These are phyloP conservation scores for Dipteronia dyeriana DNA, from an alignment of 345 rosid genomes.

Conservation along the genomic window DNA sequence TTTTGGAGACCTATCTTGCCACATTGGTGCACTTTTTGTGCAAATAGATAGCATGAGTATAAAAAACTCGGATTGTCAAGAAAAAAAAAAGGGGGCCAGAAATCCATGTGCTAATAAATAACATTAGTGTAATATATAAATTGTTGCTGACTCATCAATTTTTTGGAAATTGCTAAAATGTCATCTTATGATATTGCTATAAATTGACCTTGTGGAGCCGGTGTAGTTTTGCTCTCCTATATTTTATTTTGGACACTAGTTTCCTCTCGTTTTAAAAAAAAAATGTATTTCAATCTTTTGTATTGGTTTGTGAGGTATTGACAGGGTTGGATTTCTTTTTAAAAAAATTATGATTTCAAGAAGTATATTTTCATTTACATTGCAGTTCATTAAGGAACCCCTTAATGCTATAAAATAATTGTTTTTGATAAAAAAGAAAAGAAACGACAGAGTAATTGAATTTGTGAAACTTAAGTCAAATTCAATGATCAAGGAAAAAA, in stretches of 20 bases:
- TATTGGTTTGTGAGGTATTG: neutral
- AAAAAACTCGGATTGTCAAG: neutral
- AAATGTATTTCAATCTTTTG: neutral
- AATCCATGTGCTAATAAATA: neutral
- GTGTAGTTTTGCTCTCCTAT: neutral
- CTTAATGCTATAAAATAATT: neutral
- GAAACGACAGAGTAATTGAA: neutral
- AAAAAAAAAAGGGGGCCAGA: neutral
- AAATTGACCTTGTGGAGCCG: neutral
- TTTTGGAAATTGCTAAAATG: neutral
- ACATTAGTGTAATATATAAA: neutral
- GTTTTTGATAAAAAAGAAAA: neutral
- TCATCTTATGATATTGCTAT: neutral
- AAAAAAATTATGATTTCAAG: neutral
- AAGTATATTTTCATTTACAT: conserved; percentile 1
- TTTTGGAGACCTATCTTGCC: neutral
- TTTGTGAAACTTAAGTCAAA: neutral
- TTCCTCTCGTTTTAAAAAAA: neutral
- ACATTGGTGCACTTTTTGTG: neutral
- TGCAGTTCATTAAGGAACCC: neutral
- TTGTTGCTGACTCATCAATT: conserved; percentile 1
- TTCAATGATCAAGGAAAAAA: neutral
- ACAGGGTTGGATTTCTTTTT: neutral
- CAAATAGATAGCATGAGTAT: neutral
- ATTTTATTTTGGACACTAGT: neutral